Evolutionary conservation across 345 rosid species (phyloP).

Genomic region (Raphanus sativus): DNA sequence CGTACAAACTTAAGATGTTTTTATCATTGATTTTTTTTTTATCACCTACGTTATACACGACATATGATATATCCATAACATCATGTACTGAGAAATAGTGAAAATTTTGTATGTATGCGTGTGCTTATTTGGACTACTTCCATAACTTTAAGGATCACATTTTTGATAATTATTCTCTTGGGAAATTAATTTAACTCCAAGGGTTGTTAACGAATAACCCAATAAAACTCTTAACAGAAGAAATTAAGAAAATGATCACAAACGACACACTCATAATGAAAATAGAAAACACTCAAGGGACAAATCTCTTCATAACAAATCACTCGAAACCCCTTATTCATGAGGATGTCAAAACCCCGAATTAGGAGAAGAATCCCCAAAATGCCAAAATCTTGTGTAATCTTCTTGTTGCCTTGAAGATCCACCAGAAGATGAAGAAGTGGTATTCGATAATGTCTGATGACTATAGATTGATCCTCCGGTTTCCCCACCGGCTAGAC

Average conservation of each 20-base stretch:
- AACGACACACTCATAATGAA: constrained; percentile 28
- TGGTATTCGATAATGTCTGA: constrained; percentile 25
- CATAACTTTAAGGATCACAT: constrained; percentile 8
- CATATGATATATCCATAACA: not conserved
- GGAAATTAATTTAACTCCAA: not conserved
- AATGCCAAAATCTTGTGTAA: constrained; percentile 30
- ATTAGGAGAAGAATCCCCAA: constrained; percentile 38
- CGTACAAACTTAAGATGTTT: not conserved
- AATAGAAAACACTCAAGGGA: constrained; percentile 29
- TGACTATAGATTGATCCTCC: constrained; percentile 25
- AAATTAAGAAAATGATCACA: constrained; percentile 24
- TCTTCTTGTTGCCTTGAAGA: constrained; percentile 36
- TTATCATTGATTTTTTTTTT: not conserved
- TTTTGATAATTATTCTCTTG: not conserved
- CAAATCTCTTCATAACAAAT: constrained; percentile 23
- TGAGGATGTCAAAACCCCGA: constrained; percentile 30
- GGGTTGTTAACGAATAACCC: constrained; percentile 17
- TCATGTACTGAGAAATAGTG: not conserved
- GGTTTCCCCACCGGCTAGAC: constrained; percentile 21
- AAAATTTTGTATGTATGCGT: not conserved
- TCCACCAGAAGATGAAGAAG: constrained; percentile 38
- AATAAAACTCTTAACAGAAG: constrained; percentile 17
- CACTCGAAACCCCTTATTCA: constrained; percentile 4
- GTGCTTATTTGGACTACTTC: not conserved
- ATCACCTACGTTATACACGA: not conserved